Percentiles rank a stretch among this genome's conserved stretches.
phyloP scores from a whole-genome alignment of 2,329 filamentous ascomycete genomes.

The Curvularia sp. region DNA sequence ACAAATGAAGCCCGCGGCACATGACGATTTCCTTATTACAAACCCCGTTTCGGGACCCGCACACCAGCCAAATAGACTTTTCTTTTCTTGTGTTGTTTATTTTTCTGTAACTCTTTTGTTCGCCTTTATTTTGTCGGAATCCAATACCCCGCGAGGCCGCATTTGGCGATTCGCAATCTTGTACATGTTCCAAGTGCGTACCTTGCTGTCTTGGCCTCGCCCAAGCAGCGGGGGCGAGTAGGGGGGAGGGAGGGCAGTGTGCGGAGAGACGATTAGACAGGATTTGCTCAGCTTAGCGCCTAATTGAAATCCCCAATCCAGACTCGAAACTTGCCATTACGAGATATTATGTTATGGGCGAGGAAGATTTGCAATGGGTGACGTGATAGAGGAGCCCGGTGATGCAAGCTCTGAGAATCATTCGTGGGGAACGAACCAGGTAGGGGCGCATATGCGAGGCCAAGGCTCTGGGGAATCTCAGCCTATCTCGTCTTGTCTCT shows the following conservation, averaged over 20 bases:
- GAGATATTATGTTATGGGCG: constrained; percentile 35
- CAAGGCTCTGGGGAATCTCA: constrained; percentile 20
- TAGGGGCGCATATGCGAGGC: constrained; percentile 27
- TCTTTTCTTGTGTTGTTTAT: constrained; percentile 21
- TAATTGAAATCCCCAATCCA: constrained; percentile 41
- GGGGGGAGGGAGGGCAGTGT: constrained; percentile 24
- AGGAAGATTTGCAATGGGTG: constrained; percentile 27
- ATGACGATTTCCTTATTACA: constrained; percentile 41
- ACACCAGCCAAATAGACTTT: constrained; percentile 34
- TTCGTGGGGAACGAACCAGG: constrained; percentile 24
- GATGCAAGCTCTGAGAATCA: constrained; percentile 33
- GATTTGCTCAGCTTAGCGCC: constrained; percentile 41
- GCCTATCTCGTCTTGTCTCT: constrained; percentile 15
- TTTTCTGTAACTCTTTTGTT: constrained; percentile 5
- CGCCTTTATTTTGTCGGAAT: constrained; percentile 40
- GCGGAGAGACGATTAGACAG: constrained; percentile 32
- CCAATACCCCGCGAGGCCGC: constrained; percentile 47
- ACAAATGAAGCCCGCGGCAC: constrained; percentile 34
- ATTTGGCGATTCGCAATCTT: constrained; percentile 40
- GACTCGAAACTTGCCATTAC: constrained; percentile 34
- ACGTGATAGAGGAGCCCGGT: constrained; percentile 45
- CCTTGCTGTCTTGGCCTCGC: constrained; percentile 26
- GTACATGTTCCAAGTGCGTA: constrained; percentile 38
- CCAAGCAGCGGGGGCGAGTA: constrained; percentile 33
- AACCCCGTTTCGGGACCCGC: constrained; percentile 8